These are phyloP conservation scores for Daldinia childiae DNA, from an alignment of 495 filamentous ascomycete species.

Conservation along the genomic window DNA sequence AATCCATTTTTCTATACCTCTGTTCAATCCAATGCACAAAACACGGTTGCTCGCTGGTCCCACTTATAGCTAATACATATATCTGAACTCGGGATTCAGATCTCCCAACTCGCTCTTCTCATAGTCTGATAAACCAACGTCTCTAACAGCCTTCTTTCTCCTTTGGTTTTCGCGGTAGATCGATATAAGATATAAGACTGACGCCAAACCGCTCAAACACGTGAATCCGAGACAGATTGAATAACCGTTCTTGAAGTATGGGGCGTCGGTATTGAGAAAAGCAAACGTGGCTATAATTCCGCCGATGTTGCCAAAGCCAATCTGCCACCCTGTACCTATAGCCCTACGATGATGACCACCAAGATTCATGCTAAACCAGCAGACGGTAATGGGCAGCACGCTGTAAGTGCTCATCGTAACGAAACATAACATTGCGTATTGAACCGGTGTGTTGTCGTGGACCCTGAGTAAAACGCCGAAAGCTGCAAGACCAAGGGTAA, in stretches of 20 bases:
- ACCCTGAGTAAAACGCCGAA: conserved; percentile 75
- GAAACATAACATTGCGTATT: conserved; percentile 81
- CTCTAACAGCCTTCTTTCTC: conserved; percentile 60
- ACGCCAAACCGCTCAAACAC: conserved; percentile 69
- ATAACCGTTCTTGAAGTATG: conserved; percentile 78
- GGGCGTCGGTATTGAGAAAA: conserved; percentile 77
- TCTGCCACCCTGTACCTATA: conserved; percentile 87
- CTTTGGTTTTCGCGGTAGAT: conserved; percentile 72
- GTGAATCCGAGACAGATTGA: conserved; percentile 80
- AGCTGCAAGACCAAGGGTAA: conserved; percentile 71
- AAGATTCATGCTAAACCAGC: conserved; percentile 95
- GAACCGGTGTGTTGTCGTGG: conserved; percentile 65
- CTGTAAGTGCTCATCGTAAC: conserved; percentile 70
- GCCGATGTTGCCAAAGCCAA: conserved; percentile 94
- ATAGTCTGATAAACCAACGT: conserved; percentile 70
- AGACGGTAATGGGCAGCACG: conserved; percentile 85
- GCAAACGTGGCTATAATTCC: conserved; percentile 90
- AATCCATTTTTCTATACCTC: background rate
- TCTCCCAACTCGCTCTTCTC: conserved; percentile 81
- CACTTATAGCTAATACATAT: conserved; percentile 55
- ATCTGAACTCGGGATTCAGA: conserved; percentile 70
- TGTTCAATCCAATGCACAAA: background rate
- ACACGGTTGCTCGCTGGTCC: background rate
- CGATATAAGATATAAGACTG: conserved; percentile 67
- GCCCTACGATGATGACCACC: conserved; percentile 85